These are phyloP conservation scores for Xylariaceae sp. DNA, from an alignment of 2,329 filamentous ascomycete species.

Conservation along the genomic window DNA sequence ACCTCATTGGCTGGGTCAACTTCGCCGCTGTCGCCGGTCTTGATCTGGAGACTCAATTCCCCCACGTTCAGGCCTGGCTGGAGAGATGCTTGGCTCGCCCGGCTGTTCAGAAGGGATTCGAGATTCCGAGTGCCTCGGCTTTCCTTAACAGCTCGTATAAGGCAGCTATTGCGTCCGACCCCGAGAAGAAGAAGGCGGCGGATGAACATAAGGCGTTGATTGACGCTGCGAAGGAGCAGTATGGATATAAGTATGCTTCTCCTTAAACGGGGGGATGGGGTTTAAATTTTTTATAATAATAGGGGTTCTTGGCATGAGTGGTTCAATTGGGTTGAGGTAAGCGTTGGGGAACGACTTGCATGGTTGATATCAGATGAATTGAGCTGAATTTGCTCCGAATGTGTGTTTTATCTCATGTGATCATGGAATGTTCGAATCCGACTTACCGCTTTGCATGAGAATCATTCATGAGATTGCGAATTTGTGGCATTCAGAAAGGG, in stretches of 20 bases:
- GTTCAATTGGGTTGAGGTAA: background rate
- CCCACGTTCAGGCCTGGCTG: conserved; percentile 62
- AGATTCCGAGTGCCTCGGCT: conserved; percentile 48
- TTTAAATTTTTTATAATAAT: background rate
- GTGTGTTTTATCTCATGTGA: background rate
- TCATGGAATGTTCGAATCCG: background rate
- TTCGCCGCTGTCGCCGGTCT: conserved; percentile 54
- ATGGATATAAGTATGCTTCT: conserved; percentile 43
- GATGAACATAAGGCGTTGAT: conserved; percentile 34
- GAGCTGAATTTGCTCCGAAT: background rate
- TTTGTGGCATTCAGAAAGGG: no score
- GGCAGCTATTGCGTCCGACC: conserved; percentile 40
- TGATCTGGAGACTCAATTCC: conserved; percentile 56
- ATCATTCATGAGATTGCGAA: background rate
- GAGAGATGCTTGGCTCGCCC: conserved; percentile 54
- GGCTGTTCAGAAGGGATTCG: conserved; percentile 57
- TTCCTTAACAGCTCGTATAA: conserved; percentile 38
- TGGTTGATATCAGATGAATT: background rate
- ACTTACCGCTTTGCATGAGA: background rate
- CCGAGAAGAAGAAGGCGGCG: conserved; percentile 42
- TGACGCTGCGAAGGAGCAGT: conserved; percentile 41
- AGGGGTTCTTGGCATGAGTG: background rate
- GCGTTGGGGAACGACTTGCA: background rate
- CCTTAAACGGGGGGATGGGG: conserved; percentile 21
- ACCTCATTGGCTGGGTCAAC: conserved; percentile 65